Evolutionary conservation across 2,329 filamentous ascomycete species (phyloP).

Genomic region (Xylogone sp.): DNA sequence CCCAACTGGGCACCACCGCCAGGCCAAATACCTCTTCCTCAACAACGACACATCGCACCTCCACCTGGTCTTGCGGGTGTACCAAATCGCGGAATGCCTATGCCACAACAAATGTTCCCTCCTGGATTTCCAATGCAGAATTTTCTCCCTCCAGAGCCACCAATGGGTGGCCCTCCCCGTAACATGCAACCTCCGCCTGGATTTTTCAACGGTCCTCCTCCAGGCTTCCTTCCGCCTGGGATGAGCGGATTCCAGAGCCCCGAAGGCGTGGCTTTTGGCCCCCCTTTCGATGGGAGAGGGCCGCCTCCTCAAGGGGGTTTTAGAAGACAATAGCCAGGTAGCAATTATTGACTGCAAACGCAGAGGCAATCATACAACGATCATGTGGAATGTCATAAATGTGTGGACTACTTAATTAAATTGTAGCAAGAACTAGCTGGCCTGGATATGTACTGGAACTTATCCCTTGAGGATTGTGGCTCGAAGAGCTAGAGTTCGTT

Average conservation of each 20-base stretch:
- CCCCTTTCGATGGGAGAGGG: conserved; percentile 51
- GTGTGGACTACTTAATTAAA: background rate
- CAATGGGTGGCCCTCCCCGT: conserved; percentile 31
- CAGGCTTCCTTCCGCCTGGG: conserved; percentile 50
- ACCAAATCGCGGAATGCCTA: conserved; percentile 36
- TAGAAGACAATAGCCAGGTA: conserved; percentile 31
- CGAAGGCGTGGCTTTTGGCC: conserved; percentile 44
- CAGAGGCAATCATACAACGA: background rate
- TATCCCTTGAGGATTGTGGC: background rate
- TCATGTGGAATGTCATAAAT: background rate
- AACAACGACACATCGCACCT: conserved; percentile 52
- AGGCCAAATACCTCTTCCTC: conserved; percentile 26
- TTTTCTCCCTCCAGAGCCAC: conserved; percentile 42
- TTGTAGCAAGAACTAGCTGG: background rate
- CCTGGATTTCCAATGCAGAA: conserved; percentile 54
- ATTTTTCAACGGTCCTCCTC: conserved; percentile 29
- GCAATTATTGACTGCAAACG: background rate
- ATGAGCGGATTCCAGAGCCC: conserved; percentile 55
- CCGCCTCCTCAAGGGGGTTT: conserved; percentile 48
- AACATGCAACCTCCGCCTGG: conserved; percentile 50
- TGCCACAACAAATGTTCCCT: conserved; percentile 54
- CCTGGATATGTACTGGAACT: background rate
- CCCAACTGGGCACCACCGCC: conserved; percentile 45
- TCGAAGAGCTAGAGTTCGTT: background rate
- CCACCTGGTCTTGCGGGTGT: conserved; percentile 53